Percentiles rank a stretch among this genome's conserved stretches.
phyloP scores from a whole-genome alignment of 441 rosid species.

The Geranium incanum region DNA sequence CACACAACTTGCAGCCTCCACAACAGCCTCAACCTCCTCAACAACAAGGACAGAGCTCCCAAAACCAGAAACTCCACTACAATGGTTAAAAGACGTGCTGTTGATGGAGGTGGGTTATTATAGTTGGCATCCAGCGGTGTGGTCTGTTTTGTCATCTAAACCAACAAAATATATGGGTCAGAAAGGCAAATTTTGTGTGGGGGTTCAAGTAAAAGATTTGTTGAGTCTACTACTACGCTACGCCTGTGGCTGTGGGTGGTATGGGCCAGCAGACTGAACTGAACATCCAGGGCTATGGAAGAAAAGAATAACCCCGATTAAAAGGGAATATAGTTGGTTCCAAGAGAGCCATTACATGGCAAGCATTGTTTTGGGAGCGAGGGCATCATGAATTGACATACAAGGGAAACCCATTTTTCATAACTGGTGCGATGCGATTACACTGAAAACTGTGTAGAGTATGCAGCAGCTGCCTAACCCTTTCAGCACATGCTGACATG shows the following conservation, averaged over 20 bases:
- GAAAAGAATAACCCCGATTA: slow-evolving; percentile 44
- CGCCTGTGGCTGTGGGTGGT: slow-evolving; percentile 19
- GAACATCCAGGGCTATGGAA: slow-evolving; percentile 51
- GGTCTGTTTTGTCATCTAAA: slow-evolving; percentile 70
- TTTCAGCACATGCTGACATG: slow-evolving; percentile 47
- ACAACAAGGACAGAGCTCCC: slow-evolving; percentile 75
- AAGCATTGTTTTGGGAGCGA: slow-evolving; percentile 35
- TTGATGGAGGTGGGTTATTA: slow-evolving; percentile 54
- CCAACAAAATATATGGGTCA: slow-evolving; percentile 31
- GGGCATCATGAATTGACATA: slow-evolving; percentile 19
- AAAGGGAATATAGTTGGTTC: slow-evolving; percentile 18
- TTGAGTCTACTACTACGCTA: slow-evolving; percentile 11
- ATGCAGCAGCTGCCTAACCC: slow-evolving; percentile 29
- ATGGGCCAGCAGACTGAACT: slow-evolving; percentile 20
- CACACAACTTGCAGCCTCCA: slow-evolving; percentile 52
- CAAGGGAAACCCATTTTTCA: slow-evolving; percentile 16
- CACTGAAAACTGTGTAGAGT: slow-evolving; percentile 32
- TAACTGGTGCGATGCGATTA: slow-evolving; percentile 13
- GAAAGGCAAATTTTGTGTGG: slow-evolving; percentile 26
- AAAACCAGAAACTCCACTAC: slow-evolving; percentile 74
- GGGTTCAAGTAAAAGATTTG: slow-evolving; percentile 27
- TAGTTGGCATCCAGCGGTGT: slow-evolving; percentile 64
- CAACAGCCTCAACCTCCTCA: slow-evolving; percentile 51
- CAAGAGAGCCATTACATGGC: slow-evolving; percentile 38
- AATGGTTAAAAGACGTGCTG: slow-evolving; percentile 53